These are phyloP conservation scores for Blastobotrys proliferans DNA, from an alignment of 1,139 yeast species.

Conservation along the genomic window DNA sequence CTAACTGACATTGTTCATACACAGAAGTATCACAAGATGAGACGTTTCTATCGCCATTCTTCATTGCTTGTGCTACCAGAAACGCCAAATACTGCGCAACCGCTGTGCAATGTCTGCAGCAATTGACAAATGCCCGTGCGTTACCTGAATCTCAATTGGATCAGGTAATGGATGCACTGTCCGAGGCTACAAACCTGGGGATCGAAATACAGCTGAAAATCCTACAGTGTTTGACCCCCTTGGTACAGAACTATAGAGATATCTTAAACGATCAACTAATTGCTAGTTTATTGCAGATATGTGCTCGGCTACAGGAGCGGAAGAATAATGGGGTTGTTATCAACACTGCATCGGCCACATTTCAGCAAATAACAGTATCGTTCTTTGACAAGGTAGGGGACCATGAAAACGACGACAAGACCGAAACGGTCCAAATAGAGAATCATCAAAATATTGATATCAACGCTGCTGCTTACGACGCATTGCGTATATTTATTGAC, in stretches of 20 bases:
- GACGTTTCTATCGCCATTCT: slow-evolving; percentile 63
- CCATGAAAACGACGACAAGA: neutral
- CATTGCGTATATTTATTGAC: slow-evolving; percentile 64
- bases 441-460: slow-evolving; percentile 44
- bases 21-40: slow-evolving; percentile 41
- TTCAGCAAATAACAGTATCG: slow-evolving; percentile 75
- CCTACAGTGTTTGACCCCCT: slow-evolving; percentile 75
- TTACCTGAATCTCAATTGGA: slow-evolving; percentile 52
- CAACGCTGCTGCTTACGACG: slow-evolving; percentile 59
- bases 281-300: slow-evolving; percentile 58
- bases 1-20: too few species aligned
- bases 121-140: slow-evolving; percentile 48
- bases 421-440: slow-evolving; percentile 36
- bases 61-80: slow-evolving; percentile 67
- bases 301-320: slow-evolving; percentile 65
- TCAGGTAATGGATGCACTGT: slow-evolving; percentile 59
- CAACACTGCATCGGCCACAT: slow-evolving; percentile 92
- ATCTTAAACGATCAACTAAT: slow-evolving; percentile 55
- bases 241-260: slow-evolving; percentile 59
- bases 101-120: slow-evolving; percentile 66
- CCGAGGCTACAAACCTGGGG: slow-evolving; percentile 71
- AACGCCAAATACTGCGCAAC: slow-evolving; percentile 69
- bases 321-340: slow-evolving; percentile 72
- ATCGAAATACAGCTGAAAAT: slow-evolving; percentile 82
- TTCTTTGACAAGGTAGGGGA: slow-evolving; percentile 60